A percentile compares a stretch with the other conserved stretches of the same genome.
Conservation (phyloP, 441 rosid species). For the Dalechampia spathulata region DNA sequence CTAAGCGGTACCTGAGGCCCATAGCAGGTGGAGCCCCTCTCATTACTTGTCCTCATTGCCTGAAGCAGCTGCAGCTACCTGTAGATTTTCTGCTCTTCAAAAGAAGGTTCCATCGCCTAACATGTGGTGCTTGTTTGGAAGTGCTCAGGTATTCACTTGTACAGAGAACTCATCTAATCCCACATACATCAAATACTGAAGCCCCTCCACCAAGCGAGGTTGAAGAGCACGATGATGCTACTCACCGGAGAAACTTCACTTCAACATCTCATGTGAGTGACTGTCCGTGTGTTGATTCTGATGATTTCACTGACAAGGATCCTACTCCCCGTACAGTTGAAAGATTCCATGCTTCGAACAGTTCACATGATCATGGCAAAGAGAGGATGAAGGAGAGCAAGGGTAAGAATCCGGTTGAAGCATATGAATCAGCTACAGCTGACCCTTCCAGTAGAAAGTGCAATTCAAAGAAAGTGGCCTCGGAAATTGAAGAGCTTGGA, state of each 20-base stretch:
- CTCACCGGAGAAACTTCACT: conserved; percentile 20
- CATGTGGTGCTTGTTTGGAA: conserved; percentile 69
- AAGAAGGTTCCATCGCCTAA: conserved; percentile 51
- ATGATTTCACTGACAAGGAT: conserved; percentile 33
- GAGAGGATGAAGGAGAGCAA: conserved; percentile 21
- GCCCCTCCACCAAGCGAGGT: conserved; percentile 33
- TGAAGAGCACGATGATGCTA: conserved; percentile 24
- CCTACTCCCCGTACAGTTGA: conserved; percentile 15
- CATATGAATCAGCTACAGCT: conserved; percentile 21
- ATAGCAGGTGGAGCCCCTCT: conserved; percentile 82
- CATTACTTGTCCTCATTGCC: conserved; percentile 55
- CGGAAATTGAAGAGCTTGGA: conserved; percentile 38
- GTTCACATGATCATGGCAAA: conserved; percentile 17
- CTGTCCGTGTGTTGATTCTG: conserved; percentile 26
- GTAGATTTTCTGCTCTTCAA: conserved; percentile 54
- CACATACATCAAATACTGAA: conserved; percentile 27
- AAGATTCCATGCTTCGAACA: conserved; percentile 18
- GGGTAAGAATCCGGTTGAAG: conserved; percentile 23
- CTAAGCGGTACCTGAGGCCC: conserved; percentile 58
- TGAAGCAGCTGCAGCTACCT: conserved; percentile 57
- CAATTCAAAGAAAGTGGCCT: conserved; percentile 24
- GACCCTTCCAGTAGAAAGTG: conserved; percentile 20
- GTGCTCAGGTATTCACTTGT: conserved; percentile 52
- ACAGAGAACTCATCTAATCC: conserved; percentile 41
- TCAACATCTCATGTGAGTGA: conserved; percentile 31